These are phyloP conservation scores for Astragalus glycyphyllos DNA, from an alignment of 306 rosid species.

Conservation along the genomic window DNA sequence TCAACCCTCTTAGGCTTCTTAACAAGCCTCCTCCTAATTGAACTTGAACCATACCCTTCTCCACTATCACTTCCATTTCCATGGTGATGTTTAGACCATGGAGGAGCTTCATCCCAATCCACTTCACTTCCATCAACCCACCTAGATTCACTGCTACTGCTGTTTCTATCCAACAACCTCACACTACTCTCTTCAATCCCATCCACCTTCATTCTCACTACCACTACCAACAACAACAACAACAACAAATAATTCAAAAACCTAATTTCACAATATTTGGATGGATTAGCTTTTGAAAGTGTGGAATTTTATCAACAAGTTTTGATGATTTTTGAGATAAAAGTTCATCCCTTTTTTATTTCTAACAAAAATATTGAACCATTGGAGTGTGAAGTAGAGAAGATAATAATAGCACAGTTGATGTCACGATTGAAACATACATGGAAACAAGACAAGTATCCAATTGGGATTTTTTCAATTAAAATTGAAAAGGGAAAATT, in stretches of 20 bases:
- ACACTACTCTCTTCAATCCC: constrained; percentile 73
- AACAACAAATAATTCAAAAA: constrained; percentile 18
- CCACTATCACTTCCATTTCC: constrained; percentile 52
- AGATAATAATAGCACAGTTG: not conserved
- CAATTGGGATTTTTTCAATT: not conserved
- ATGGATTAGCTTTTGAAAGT: constrained; percentile 34
- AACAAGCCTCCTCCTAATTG: constrained; percentile 75
- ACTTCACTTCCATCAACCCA: constrained; percentile 97
- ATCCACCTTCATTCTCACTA: constrained; percentile 58
- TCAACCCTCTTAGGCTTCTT: constrained; percentile 87
- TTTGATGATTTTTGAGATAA: constrained; percentile 31
- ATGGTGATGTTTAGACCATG: constrained; percentile 47
- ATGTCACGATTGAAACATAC: constrained; percentile 31
- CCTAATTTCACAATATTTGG: constrained; percentile 36
- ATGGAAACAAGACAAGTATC: not conserved
- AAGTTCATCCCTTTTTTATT: constrained; percentile 30
- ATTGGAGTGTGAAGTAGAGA: constrained; percentile 8
- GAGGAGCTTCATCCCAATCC: constrained; percentile 63
- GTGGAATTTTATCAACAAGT: constrained; percentile 28
- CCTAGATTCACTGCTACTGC: constrained; percentile 57
- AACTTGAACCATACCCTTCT: constrained; percentile 64
- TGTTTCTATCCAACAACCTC: constrained; percentile 51
- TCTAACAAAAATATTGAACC: not conserved
- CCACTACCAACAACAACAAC: not conserved
- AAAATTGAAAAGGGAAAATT: not conserved